A percentile compares a stretch with the other conserved stretches of the same genome.
These are phyloP conservation scores for Agrostemma githago DNA, from an alignment of 148 eudicot species.

Conservation along the genomic window DNA sequence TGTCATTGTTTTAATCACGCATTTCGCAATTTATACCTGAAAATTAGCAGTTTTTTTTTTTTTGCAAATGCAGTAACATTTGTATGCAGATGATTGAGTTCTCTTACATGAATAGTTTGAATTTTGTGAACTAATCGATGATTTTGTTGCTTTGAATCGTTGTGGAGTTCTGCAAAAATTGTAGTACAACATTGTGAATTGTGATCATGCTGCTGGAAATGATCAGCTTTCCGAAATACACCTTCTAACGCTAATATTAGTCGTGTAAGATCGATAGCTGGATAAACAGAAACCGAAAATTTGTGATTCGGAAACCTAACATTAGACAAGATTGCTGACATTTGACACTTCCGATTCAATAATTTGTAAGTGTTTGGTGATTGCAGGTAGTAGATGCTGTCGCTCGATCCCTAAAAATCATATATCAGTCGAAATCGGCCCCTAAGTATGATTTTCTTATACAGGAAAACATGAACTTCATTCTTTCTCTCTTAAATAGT, in stretches of 20 bases:
- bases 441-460: slow-evolving; percentile 76
- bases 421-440: slow-evolving; percentile 85
- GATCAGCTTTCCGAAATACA: not conserved
- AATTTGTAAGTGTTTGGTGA: too few species aligned
- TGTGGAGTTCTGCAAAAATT: not conserved
- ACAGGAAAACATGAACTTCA: slow-evolving; percentile 60
- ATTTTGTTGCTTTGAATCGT: not conserved
- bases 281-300: not conserved
- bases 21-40: too few species aligned
- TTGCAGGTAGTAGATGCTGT: slow-evolving; percentile 85
- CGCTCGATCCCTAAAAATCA: slow-evolving; percentile 89
- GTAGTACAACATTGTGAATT: slow-evolving; percentile 3
- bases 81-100: not conserved
- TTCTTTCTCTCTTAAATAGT: slow-evolving; percentile 65
- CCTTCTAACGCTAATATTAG: too few species aligned
- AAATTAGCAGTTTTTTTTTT: not conserved
- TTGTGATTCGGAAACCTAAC: not conserved
- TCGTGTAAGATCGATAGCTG: too few species aligned
- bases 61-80: not conserved
- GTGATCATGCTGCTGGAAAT: not conserved
- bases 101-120: not conserved
- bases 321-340: not conserved
- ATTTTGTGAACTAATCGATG: not conserved
- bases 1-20: not conserved
- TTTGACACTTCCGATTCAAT: not conserved